Evolutionary conservation across 73 alveolate species (phyloP), one percentile per base, ranked within the genome.

Genomic region (Paramecium tetraurelia): DNA sequence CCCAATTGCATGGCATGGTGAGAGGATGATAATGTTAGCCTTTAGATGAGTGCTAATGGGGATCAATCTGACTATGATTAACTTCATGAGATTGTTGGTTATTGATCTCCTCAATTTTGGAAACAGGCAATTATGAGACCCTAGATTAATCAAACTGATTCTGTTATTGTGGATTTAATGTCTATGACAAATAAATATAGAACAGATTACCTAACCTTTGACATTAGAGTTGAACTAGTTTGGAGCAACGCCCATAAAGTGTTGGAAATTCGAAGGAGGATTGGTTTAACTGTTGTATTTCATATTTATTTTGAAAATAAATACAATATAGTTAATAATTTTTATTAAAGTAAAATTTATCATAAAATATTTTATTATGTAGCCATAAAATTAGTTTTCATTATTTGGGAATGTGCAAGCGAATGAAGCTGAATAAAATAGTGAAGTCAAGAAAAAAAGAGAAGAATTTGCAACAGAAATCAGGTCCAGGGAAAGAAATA

Each of bases 1-100:
- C 72, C 93, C 93, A 86, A 43, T 86, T 86, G 16, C 86, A 80
- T 58, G 93, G 93, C 44, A 86, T 86, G 9, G 38, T 16, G 1
- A 86, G 36, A 20, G 93, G 93, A 86, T 86, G 69, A 40, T 86
- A 86, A 7, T 86, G 58, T 12, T 75, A 16, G 18, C 24, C 87
- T 75, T 75, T 41, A 53, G 69, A 18, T 1, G 69, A 53, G 5
- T 16, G 31, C 21, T 53, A 18, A 53, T 53, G 27, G 11, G 3
- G 33, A 18, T 53, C 69, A 53, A 1, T 53, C 5, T 53, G 33
- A 53, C 35, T 53, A 16, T 53, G 69, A 53, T 53, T 53, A n/a
- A 53, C 69, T 16, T 53, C 69, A 53, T 53, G 69, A 9, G 33
- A 22, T 18, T 53, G 69, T 4, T 53, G 7, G 14, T 18, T 0